Conservation (phyloP, 2,329 filamentous ascomycete species). For the Pseudocercospora vitis region DNA sequence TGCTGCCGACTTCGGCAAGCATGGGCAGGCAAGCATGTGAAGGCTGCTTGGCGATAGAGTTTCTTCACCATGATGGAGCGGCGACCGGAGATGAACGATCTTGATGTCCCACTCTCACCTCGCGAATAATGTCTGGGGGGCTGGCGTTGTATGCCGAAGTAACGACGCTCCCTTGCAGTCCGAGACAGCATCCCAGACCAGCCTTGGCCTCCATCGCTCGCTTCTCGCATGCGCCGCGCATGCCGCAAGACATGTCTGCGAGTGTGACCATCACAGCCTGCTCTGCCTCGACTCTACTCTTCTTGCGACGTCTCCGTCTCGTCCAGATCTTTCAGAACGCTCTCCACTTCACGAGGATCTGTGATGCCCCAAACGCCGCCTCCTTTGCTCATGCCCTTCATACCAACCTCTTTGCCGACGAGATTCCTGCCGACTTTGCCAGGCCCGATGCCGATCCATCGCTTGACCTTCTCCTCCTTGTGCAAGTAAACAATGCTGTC, state of each 20-base stretch:
- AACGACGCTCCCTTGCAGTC: neutral
- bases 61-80: slow-evolving; percentile 3
- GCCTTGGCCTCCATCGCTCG: neutral
- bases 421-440: slow-evolving; percentile 92
- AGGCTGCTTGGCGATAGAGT: neutral
- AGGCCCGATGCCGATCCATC: slow-evolving; percentile 90
- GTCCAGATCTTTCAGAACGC: slow-evolving; percentile 48
- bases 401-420: slow-evolving; percentile 92
- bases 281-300: slow-evolving; percentile 28
- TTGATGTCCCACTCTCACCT: neutral
- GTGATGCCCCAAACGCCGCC: slow-evolving; percentile 89
- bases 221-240: neutral
- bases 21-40: neutral
- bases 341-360: slow-evolving; percentile 62
- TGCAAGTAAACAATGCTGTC: slow-evolving; percentile 88
- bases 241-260: neutral
- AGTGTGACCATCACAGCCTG: neutral
- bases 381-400: slow-evolving; percentile 78
- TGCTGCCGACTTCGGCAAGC: too few species aligned
- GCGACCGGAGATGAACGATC: neutral
- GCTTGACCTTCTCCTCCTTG: slow-evolving; percentile 73
- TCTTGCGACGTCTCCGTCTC: slow-evolving; percentile 46
- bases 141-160: neutral
- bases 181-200: neutral
- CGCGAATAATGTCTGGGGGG: slow-evolving; percentile 9